Base-by-base conservation (phyloP, 768 basidiomycete species). In the Leccinum olivaceopallidum region DNA sequence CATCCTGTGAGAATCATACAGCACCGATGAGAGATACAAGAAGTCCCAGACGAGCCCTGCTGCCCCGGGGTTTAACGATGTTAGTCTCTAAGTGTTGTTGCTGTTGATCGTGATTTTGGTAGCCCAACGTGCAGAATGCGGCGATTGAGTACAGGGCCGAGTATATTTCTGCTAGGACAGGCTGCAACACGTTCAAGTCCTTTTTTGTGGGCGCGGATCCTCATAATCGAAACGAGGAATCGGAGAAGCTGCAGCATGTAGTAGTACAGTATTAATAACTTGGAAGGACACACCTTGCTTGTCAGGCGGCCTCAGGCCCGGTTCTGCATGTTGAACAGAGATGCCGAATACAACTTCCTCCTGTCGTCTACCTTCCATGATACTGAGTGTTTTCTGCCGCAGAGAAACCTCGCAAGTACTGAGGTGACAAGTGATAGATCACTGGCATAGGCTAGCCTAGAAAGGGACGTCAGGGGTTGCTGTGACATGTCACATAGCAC, bases 131-230 rank as follows among this genome's bases (percentile, higher is more conserved):
- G 22, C 5, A 7, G 36, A 7, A 24, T 52, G 28, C 24, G 14
- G 22, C 13, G 52, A 24, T 14, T 18, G 18, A 14, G 20, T 22
- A 14, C 20, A 49, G 14, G 47, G 28, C 28, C 6, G 16, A 47
- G 20, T 18, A 24, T 28, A 28, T 36, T 36, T 49, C 20, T 34
- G 8, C 48, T 18, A 8, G n/a, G 16, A 44, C 26, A 36, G 28
- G 28, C 28, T 28, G 22, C 8, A 47, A 54, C 47, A 56, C 9
- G 42, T 42, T 20, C 55, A 59, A 51, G 58, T 54, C 16, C 56
- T 57, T 51, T 18, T 58, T 52, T 58, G 62, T 58, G 24, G 32
- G 57, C 57, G 65, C 34, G 7, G 59, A 60, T 61, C 59, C 48
- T 26, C 39, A 34, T 28, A 26, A 20, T 18, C 18, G 37, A 54